phyloP scores from a whole-genome alignment of 495 filamentous ascomycete genomes.

The Cercophora sp. region DNA sequence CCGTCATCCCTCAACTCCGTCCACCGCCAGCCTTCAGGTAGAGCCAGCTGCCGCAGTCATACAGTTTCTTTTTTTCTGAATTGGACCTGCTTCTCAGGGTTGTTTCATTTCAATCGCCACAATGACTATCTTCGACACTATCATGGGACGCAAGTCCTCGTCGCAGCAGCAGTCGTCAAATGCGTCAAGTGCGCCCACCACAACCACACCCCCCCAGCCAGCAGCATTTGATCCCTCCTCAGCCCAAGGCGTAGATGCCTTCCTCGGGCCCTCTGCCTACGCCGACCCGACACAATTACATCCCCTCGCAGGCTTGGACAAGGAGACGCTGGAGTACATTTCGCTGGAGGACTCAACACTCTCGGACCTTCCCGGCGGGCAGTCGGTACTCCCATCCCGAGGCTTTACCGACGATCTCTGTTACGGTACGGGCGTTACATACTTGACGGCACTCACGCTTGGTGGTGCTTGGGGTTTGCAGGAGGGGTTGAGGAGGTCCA shows the following conservation, averaged over 20 bases:
- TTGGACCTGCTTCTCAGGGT: not conserved
- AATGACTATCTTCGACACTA: slow-evolving; percentile 73
- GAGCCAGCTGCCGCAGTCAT: too few species aligned
- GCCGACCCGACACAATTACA: slow-evolving; percentile 84
- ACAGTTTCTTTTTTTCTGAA: not conserved
- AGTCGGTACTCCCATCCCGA: slow-evolving; percentile 83
- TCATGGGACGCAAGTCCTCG: slow-evolving; percentile 75
- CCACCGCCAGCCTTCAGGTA: not conserved
- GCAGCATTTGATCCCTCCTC: slow-evolving; percentile 63
- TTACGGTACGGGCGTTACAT: slow-evolving; percentile 93
- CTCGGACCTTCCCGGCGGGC: slow-evolving; percentile 79
- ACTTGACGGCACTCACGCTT: slow-evolving; percentile 77
- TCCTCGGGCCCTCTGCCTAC: slow-evolving; percentile 64
- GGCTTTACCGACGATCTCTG: slow-evolving; percentile 98
- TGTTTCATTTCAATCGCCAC: slow-evolving; percentile 2
- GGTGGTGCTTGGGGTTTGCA: slow-evolving; percentile 89
- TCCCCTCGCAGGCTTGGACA: slow-evolving; percentile 90
- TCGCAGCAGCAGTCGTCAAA: slow-evolving; percentile 36
- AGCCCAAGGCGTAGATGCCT: slow-evolving; percentile 74
- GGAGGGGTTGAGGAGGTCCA: slow-evolving; percentile 75
- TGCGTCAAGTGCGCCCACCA: slow-evolving; percentile 24
- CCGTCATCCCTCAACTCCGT: not conserved
- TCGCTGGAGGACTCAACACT: slow-evolving; percentile 87
- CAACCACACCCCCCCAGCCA: slow-evolving; percentile 47
- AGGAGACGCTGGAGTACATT: slow-evolving; percentile 88